These are phyloP conservation scores for Lipomyces starkeyi DNA, from an alignment of 805 yeast genomes.

Conservation along the genomic window DNA sequence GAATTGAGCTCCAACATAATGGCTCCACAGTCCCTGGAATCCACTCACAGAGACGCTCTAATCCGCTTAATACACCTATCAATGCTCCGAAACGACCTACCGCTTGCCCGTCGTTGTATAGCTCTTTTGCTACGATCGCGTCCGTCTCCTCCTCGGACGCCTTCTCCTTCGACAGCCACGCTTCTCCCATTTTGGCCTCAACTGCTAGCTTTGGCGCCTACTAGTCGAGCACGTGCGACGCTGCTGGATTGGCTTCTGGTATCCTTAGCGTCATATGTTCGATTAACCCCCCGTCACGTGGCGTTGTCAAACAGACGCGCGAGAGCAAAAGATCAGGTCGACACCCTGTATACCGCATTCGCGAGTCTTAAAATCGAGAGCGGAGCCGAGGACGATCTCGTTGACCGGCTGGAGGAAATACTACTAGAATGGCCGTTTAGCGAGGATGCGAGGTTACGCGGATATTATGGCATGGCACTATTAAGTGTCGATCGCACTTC, in stretches of 20 bases:
- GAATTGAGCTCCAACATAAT: background rate
- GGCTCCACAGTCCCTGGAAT: conserved; percentile 14
- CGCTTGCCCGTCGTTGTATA: conserved; percentile 15
- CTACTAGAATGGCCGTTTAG: conserved; percentile 34
- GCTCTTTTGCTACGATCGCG: conserved; percentile 28
- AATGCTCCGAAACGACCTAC: conserved; percentile 24
- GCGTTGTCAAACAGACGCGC: conserved; percentile 13
- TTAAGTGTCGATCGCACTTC: conserved; percentile 13
- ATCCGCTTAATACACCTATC: conserved; percentile 19
- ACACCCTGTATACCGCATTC: conserved; percentile 16
- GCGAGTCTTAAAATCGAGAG: conserved; percentile 11
- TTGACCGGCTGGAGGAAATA: conserved; percentile 30
- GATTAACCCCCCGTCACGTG: conserved; percentile 7
- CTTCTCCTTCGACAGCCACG: conserved; percentile 11
- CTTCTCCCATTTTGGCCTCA: conserved; percentile 27
- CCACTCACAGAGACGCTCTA: conserved; percentile 22
- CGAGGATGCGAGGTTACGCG: conserved; percentile 25
- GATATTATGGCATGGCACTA: conserved; percentile 30
- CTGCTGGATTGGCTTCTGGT: conserved; percentile 32
- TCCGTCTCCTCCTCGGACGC: conserved; percentile 9
- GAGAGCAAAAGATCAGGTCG: conserved; percentile 13
- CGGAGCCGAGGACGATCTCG: conserved; percentile 12
- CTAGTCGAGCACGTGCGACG: conserved; percentile 5
- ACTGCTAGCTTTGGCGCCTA: conserved; percentile 8
- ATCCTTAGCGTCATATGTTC: conserved; percentile 14